These are phyloP conservation scores for Colletotrichum scovillei DNA, from an alignment of 2,329 filamentous ascomycete genomes.

Conservation along the genomic window DNA sequence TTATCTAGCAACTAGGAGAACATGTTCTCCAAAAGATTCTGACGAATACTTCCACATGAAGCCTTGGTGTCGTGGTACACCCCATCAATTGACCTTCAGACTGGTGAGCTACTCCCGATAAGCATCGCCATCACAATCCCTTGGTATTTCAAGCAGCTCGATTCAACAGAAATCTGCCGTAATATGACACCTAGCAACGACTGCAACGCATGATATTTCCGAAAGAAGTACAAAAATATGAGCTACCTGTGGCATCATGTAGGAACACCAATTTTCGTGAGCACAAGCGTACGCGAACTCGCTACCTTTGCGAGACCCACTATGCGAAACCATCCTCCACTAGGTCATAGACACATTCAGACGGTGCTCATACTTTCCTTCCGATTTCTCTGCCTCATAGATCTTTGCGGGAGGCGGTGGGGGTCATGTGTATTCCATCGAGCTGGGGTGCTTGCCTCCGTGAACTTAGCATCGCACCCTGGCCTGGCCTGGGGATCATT, in stretches of 20 bases:
- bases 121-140: too few species aligned
- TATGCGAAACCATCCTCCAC: background rate
- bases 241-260: background rate
- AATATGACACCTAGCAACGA: too few species aligned
- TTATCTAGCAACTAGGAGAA: background rate
- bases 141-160: too few species aligned
- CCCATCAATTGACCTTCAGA: too few species aligned
- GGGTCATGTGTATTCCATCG: background rate
- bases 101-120: too few species aligned
- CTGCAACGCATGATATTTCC: too few species aligned
- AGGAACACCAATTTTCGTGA: background rate
- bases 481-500: too few species aligned
- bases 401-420: background rate
- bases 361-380: background rate
- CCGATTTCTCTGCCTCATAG: background rate
- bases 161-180: too few species aligned
- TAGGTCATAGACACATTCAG: background rate
- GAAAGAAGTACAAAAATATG: background rate
- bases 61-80: too few species aligned
- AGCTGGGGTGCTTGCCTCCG: background rate
- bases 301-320: background rate
- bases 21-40: too few species aligned
- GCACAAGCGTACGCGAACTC: background rate
- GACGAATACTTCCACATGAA: too few species aligned
- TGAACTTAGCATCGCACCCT: too few species aligned